These are phyloP conservation scores for Debaryomyces fabryi DNA, from an alignment of 1,139 yeast species.

Conservation along the genomic window DNA sequence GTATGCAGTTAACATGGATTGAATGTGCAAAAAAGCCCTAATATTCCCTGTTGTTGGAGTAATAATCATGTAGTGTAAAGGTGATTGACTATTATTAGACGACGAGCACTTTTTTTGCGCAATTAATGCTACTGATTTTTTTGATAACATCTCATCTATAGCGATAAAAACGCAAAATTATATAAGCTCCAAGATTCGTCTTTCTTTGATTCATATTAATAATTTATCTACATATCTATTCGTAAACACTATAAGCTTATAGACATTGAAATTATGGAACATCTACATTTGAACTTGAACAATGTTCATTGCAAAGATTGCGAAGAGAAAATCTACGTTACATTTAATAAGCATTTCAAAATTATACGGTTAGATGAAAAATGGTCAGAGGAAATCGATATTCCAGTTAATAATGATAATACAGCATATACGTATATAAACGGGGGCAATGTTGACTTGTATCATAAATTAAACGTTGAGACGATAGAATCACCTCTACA, in stretches of 20 bases:
- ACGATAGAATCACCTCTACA: conserved; percentile 13
- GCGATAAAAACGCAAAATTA: conserved; percentile 6
- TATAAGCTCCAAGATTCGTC: not conserved
- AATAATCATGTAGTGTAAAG: not conserved
- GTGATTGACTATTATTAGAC: not conserved
- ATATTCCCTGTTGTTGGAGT: not conserved
- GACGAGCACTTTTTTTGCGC: not conserved
- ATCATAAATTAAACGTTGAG: conserved; percentile 13
- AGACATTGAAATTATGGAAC: conserved; percentile 24
- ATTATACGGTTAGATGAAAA: conserved; percentile 7
- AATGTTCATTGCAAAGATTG: conserved; percentile 60
- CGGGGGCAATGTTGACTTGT: conserved; percentile 27
- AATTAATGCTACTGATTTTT: conserved; percentile 3
- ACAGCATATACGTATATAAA: conserved; percentile 12
- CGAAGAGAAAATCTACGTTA: conserved; percentile 33
- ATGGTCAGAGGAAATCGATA: conserved; percentile 22
- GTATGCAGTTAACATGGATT: not conserved
- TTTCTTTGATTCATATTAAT: not conserved
- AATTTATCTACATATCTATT: not conserved
- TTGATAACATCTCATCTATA: not conserved
- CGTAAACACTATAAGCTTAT: not conserved
- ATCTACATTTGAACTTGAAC: conserved; percentile 31
- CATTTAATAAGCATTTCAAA: conserved; percentile 19
- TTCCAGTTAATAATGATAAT: conserved; percentile 24
- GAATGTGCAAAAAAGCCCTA: not conserved